Percentiles rank a stretch among this genome's conserved stretches.
phyloP scores from a whole-genome alignment of 148 eudicot species.

The Pharnaceum exiguum region DNA sequence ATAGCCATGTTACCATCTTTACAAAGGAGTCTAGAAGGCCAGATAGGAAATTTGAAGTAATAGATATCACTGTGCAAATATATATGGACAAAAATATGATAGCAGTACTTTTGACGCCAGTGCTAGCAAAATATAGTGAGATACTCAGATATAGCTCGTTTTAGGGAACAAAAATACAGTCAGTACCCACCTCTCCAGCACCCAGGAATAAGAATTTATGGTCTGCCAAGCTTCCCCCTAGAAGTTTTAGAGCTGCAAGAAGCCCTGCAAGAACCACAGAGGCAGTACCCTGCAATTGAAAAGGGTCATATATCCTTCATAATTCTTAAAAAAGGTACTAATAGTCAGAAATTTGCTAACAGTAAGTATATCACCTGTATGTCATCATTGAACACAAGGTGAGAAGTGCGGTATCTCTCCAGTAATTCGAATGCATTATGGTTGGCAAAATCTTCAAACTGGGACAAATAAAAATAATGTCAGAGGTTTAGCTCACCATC shows the following conservation, averaged over 20 bases:
- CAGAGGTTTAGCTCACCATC: not conserved
- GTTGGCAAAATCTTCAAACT: conserved; percentile 98
- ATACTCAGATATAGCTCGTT: not conserved
- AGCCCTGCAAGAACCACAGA: conserved; percentile 90
- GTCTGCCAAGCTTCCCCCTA: conserved; percentile 78
- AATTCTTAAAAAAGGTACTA: not conserved
- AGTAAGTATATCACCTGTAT: conserved; percentile 58
- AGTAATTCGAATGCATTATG: conserved; percentile 87
- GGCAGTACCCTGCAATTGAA: conserved; percentile 70
- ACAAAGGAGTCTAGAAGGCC: too few species aligned
- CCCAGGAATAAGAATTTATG: conserved; percentile 86
- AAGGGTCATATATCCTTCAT: not conserved
- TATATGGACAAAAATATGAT: too few species aligned
- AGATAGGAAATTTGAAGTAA: too few species aligned
- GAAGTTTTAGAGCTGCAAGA: conserved; percentile 52
- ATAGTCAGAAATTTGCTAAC: not conserved
- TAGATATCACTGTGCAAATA: too few species aligned
- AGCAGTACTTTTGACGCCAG: not conserved
- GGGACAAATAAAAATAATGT: conserved; percentile 9
- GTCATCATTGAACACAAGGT: conserved; percentile 92
- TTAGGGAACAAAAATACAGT: not conserved
- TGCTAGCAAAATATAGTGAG: not conserved
- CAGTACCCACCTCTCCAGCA: conserved; percentile 76
- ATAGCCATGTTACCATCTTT: too few species aligned
- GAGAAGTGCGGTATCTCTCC: conserved; percentile 59